Evolutionary conservation across 176 grass and related monocot genomes (phyloP), one percentile per base, ranked within the genome.

Genomic region (Avena eriantha): DNA sequence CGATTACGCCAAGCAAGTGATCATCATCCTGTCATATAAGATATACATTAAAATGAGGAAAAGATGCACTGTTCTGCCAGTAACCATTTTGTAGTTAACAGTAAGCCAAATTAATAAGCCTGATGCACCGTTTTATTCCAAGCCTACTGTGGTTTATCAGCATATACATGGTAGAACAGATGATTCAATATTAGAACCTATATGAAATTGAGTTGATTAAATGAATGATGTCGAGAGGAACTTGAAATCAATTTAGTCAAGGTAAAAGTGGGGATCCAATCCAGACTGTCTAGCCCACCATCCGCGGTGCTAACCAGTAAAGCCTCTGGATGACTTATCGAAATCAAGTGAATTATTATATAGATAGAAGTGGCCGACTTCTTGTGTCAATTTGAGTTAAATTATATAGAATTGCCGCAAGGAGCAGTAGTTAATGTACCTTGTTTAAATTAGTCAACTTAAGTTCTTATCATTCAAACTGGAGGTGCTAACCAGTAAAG

Each of bases 1-100:
- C 69, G 58, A 98, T 81, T 69, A 94, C 90, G 46, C 91, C 96
- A 68, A 92, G 93, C 85, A 95, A 94, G 72, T 95, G 96, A 76
- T 98, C 96, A 83, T 98, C 96, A 82, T 91, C 92, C 96, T 98
- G 89, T 31, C 77, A 86, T 57, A 83, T 59, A 83, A 81, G 69
- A 85, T 78, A 73, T 49, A 81, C 69, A 84, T 36, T 67, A 61
- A 49, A 86, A 83, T 75, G 61, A 18, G 8, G 24, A 85, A 84
- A 83, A 69, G 55, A 48, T 63, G 36, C 80, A 64, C 11, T 58
- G 26, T 58, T 14, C 22, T 75, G 39, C 34, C 13, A 79, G 41
- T 50, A 85, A 57, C 4, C 31, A 59, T 49, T 78, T 61, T 48
- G 12, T 75, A 89, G 57, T 35, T 35, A 29, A 83, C 79, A 68